Base-by-base conservation (phyloP, 352 stramenopile genomes). In the Pythium insidiosum region DNA sequence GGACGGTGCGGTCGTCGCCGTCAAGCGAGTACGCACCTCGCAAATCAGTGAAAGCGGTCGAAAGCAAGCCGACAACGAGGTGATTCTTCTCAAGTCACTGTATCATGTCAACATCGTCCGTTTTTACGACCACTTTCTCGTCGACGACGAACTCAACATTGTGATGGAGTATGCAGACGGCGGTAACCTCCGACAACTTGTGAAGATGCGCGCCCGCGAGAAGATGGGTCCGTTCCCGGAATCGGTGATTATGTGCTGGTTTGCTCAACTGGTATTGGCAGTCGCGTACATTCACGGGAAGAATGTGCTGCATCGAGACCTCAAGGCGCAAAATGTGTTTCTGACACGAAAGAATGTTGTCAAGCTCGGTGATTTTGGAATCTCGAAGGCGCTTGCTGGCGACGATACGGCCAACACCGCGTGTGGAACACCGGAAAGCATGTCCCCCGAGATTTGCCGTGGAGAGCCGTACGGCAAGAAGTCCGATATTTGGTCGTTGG, bases 81-180 rank as follows among this genome's bases (percentile, higher is more conserved):
- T 94, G 1, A 91, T 91, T 49, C 46, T 94, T 53, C 76, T 94
- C 38, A 91, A 94, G 52, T 90, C 79, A 47, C 63, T 94, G 24
- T 90, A 90, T 61, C 82, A 94, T 56, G 77, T 92, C 21, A 94
- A 94, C 45, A 93, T 95, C 50, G 79, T 95, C 43, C 78, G 78
- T 25, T 95, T 91, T 42, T 91, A 93, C 67, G 83, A 95, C 56
- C 77, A 88, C 39, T 95, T 95, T 45, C 64, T 88, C 57, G 66
- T 67, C 15, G 73, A 91, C 38, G 78, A 92, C 53, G 80, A 92
- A 45, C 64, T 95, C 20, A 91, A 95, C 38, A 95, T 95, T 35
- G 74, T 94, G 34, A 94, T 95, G 81, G 83, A 94, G 45, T 92
- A 90, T 45, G 66, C 80, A 20, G 78, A 91, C 34, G 77, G 78